A percentile compares a stretch with the other conserved stretches of the same genome.
These are phyloP conservation scores for Saccharum hybrid DNA, from an alignment of 202 grass and related monocot genomes.

Conservation along the genomic window DNA sequence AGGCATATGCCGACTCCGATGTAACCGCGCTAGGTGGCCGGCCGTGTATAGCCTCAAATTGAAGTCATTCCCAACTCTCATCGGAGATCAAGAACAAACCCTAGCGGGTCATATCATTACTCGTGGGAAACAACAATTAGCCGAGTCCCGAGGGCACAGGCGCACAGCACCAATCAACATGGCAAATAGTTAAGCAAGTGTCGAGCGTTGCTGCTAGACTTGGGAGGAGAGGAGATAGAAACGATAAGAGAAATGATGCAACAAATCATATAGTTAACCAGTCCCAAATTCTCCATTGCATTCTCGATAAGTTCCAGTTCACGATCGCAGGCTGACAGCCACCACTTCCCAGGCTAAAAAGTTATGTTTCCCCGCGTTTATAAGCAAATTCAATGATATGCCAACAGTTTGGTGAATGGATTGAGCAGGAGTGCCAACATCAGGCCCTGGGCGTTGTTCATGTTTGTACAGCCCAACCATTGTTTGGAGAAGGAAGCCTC, in stretches of 20 bases:
- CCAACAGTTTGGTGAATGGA: constrained; percentile 32
- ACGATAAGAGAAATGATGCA: background rate
- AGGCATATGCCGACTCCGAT: too few species aligned
- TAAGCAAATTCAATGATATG: constrained; percentile 39
- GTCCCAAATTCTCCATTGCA: constrained; percentile 3
- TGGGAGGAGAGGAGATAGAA: background rate
- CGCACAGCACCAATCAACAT: background rate
- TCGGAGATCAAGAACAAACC: too few species aligned
- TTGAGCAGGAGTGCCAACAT: constrained; percentile 37
- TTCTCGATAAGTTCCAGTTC: constrained; percentile 29
- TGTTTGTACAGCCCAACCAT: constrained; percentile 59
- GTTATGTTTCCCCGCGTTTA: constrained; percentile 20
- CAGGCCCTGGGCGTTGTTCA: constrained; percentile 24
- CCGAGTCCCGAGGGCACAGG: background rate
- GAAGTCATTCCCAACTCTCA: too few species aligned
- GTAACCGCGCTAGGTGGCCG: too few species aligned
- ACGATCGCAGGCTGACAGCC: background rate
- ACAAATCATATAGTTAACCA: constrained; percentile 15
- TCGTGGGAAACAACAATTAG: too few species aligned
- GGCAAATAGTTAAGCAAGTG: background rate
- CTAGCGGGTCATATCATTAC: too few species aligned
- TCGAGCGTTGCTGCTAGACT: background rate
- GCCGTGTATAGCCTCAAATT: too few species aligned
- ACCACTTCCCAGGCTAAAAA: constrained; percentile 20
- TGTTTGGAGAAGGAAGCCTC: constrained; percentile 25